Evolutionary conservation across 805 yeast species (phyloP).

Genomic region (Yamadazyma endophytica): DNA sequence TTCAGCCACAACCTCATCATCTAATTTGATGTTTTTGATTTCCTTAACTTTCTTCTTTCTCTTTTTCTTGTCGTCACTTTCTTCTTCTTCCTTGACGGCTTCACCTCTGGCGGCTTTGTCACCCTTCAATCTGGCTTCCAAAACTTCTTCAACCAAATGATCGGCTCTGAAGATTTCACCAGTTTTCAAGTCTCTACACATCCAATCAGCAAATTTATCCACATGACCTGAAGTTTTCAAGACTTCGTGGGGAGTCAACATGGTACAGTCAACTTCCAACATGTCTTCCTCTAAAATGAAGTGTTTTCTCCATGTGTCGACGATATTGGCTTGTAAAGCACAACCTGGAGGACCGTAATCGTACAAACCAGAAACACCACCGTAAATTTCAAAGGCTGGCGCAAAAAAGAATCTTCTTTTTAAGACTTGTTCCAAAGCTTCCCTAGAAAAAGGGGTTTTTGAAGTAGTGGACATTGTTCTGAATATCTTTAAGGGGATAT

Average conservation of each 20-base stretch:
- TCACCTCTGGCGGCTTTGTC: slow-evolving; percentile 95
- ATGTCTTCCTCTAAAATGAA: slow-evolving; percentile 96
- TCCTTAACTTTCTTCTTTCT: slow-evolving; percentile 90
- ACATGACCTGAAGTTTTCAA: slow-evolving; percentile 99
- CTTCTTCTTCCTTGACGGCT: slow-evolving; percentile 48
- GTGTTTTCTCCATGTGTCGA: slow-evolving; percentile 97
- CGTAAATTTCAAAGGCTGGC: slow-evolving; percentile 95
- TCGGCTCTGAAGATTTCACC: slow-evolving; percentile 99
- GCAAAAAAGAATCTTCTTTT: slow-evolving; percentile 97
- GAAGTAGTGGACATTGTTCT: neutral
- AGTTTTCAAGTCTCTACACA: slow-evolving; percentile 92
- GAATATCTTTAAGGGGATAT: neutral
- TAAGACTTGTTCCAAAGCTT: slow-evolving; percentile 80
- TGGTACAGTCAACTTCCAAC: slow-evolving; percentile 97
- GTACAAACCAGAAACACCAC: slow-evolving; percentile 96
- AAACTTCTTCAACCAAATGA: slow-evolving; percentile 95
- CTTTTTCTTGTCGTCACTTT: slow-evolving; percentile 66
- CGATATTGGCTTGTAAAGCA: slow-evolving; percentile 92
- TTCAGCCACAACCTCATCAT: slow-evolving; percentile 72
- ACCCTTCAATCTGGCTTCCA: slow-evolving; percentile 94
- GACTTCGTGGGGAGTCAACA: slow-evolving; percentile 97
- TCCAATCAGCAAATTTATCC: slow-evolving; percentile 98
- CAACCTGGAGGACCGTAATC: slow-evolving; percentile 99
- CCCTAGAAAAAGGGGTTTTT: slow-evolving; percentile 66
- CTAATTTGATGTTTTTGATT: slow-evolving; percentile 82